Percentiles rank a stretch among this genome's conserved stretches.
phyloP scores from a whole-genome alignment of 2,329 filamentous ascomycete genomes.

The Diplodia sapinea region DNA sequence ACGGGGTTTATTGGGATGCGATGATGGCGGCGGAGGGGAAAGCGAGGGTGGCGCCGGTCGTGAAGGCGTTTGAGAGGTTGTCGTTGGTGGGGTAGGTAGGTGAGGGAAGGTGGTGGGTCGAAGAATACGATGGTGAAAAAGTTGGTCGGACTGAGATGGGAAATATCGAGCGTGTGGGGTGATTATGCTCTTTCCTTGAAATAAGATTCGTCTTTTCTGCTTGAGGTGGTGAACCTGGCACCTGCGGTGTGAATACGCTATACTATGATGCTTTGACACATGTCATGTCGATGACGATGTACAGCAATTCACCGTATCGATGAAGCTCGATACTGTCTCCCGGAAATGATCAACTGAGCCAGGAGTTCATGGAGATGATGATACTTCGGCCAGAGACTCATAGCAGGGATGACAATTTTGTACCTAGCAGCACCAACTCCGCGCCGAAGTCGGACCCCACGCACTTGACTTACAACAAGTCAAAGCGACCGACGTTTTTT shows the following conservation, averaged over 20 bases:
- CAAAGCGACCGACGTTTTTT: too few species aligned
- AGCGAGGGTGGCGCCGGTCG: conserved; percentile 54
- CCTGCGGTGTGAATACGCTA: too few species aligned
- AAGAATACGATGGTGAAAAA: too few species aligned
- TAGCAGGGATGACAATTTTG: not conserved
- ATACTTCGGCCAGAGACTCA: not conserved
- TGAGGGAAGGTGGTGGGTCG: too few species aligned
- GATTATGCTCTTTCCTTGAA: too few species aligned
- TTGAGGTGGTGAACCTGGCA: too few species aligned
- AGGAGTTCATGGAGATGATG: not conserved
- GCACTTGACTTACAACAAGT: too few species aligned
- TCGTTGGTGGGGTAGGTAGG: conserved; percentile 42
- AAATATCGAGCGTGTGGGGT: too few species aligned
- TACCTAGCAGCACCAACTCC: not conserved
- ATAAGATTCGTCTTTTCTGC: too few species aligned
- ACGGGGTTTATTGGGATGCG: conserved; percentile 49
- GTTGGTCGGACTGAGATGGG: too few species aligned
- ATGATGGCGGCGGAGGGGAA: conserved; percentile 37
- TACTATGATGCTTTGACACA: not conserved
- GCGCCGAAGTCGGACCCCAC: too few species aligned
- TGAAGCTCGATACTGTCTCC: not conserved
- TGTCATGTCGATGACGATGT: not conserved
- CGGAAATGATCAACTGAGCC: not conserved
- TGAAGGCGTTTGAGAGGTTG: conserved; percentile 59
- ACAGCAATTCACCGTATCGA: not conserved